phyloP scores from a whole-genome alignment of 2,329 filamentous ascomycete genomes.

The Diaporthe ilicicola region DNA sequence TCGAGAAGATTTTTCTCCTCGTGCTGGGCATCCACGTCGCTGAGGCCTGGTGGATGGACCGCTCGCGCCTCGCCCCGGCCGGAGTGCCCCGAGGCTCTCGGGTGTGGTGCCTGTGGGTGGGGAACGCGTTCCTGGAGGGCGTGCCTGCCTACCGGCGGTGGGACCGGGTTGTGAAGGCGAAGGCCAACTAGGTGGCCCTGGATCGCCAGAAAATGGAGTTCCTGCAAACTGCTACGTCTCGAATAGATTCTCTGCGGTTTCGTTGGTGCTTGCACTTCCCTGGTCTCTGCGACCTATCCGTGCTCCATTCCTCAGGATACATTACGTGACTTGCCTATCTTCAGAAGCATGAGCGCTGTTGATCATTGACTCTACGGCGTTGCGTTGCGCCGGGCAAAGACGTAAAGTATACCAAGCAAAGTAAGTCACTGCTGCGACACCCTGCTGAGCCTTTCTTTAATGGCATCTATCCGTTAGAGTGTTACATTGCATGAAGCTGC shows the following conservation, averaged over 20 bases:
- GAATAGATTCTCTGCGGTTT: neutral
- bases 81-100: constrained; percentile 53
- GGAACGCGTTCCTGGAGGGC: constrained; percentile 63
- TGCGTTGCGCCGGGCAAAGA: neutral
- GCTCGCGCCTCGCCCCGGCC: constrained; percentile 54
- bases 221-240: neutral
- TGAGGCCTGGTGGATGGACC: constrained; percentile 68
- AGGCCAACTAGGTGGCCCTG: neutral
- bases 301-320: neutral
- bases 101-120: constrained; percentile 66
- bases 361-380: too few relatives aligned
- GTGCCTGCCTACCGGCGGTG: constrained; percentile 58
- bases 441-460: neutral
- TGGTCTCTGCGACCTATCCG: neutral
- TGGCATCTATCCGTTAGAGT: neutral
- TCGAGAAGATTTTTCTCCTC: constrained; percentile 64
- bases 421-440: neutral
- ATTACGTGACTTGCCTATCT: neutral
- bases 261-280: neutral
- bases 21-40: constrained; percentile 70
- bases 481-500: neutral
- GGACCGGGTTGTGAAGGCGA: constrained; percentile 54
- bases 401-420: rapidly evolving
- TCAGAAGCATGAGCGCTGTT: neutral
- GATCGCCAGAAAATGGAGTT: neutral